These are phyloP conservation scores for Trichoderma sp. DNA, from an alignment of 2,329 filamentous ascomycete genomes.

Conservation along the genomic window DNA sequence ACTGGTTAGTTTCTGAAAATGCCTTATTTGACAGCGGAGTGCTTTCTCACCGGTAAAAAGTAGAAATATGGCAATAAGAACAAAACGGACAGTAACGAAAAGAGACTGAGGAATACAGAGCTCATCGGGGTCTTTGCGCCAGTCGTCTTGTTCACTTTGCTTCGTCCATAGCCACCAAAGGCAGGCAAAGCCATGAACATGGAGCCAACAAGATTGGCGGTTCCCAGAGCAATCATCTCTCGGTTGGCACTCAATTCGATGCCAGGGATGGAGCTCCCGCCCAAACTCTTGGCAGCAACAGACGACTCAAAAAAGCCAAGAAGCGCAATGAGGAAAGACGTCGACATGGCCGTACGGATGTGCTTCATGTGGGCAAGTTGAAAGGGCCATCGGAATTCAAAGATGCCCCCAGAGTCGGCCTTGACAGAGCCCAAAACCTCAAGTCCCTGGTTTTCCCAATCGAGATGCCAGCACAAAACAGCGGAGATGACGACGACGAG, in stretches of 20 bases:
- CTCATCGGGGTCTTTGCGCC: conserved; percentile 93
- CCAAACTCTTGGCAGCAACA: conserved; percentile 89
- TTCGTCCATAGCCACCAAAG: conserved; percentile 94
- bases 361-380: conserved; percentile 74
- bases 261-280: conserved; percentile 67
- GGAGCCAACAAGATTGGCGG: conserved; percentile 87
- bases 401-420: conserved; percentile 68
- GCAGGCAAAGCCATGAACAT: conserved; percentile 91
- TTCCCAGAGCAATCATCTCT: conserved; percentile 87
- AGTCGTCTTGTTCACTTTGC: conserved; percentile 91
- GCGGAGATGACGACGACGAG: conserved; percentile 84
- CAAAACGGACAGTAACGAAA: conserved; percentile 77
- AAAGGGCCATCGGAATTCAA: conserved; percentile 87
- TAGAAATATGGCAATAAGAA: conserved; percentile 91
- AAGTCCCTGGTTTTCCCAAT: conserved; percentile 79
- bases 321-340: conserved; percentile 88
- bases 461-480: conserved; percentile 72
- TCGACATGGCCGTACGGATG: conserved; percentile 83
- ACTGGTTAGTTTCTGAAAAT: not conserved
- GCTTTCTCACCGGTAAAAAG: conserved; percentile 78
- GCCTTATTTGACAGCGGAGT: not conserved
- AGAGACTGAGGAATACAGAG: conserved; percentile 79
- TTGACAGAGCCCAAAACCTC: conserved; percentile 82
- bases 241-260: conserved; percentile 88
- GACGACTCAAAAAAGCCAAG: conserved; percentile 99